A percentile compares a stretch with the other conserved stretches of the same genome.
phyloP scores from a whole-genome alignment of 371 early-diverging fungal species.

The Mortierella sp. region DNA sequence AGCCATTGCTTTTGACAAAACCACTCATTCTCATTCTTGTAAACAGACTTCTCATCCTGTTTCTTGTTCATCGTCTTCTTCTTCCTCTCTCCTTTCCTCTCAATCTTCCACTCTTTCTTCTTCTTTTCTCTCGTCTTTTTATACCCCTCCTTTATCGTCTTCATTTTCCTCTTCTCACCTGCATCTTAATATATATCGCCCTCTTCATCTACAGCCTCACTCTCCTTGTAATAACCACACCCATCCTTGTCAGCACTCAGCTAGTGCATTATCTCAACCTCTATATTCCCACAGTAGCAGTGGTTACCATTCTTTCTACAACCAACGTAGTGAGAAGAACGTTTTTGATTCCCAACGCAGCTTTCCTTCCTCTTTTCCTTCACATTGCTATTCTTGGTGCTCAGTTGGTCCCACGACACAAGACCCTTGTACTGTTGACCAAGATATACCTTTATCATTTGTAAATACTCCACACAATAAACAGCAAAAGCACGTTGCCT shows the following conservation, averaged over 20 bases:
- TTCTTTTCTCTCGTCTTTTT: neutral
- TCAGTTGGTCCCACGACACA: neutral
- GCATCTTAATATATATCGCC: neutral
- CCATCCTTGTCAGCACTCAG: constrained; percentile 1
- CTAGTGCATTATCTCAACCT: neutral
- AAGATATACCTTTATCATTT: neutral
- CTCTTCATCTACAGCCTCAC: constrained; percentile 4
- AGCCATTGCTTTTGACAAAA: neutral
- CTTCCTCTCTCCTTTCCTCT: constrained; percentile 12
- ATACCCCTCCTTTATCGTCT: constrained; percentile 1
- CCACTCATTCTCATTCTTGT: neutral
- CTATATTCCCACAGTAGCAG: neutral
- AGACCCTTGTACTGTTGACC: neutral
- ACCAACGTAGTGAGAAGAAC: constrained; percentile 12
- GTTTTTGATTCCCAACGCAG: constrained; percentile 12
- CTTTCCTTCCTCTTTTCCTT: neutral
- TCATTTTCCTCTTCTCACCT: constrained; percentile 4
- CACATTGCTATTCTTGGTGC: neutral
- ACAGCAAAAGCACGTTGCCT: neutral
- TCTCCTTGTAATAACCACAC: neutral
- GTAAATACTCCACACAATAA: neutral
- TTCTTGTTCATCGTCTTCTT: neutral
- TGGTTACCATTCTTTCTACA: constrained; percentile 16
- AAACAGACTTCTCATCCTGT: neutral
- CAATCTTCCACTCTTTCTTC: constrained; percentile 1